phyloP scores from a whole-genome alignment of 768 basidiomycete species.

The Calocybe cyanea region DNA sequence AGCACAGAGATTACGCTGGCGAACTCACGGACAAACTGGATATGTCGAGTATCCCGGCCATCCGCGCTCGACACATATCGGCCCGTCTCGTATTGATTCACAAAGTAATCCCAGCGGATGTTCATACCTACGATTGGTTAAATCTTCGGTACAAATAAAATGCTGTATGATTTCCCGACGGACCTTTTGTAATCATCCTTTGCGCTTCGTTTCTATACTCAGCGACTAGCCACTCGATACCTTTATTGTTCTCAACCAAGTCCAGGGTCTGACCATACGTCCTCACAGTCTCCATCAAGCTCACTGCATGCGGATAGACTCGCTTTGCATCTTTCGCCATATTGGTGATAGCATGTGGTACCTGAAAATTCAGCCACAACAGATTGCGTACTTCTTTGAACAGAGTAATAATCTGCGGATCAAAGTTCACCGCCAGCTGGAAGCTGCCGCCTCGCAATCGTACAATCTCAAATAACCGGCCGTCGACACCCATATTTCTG shows the following conservation, averaged over 20 bases:
- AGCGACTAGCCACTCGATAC: slow-evolving; percentile 91
- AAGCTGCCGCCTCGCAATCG: slow-evolving; percentile 67
- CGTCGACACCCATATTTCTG: slow-evolving; percentile 87
- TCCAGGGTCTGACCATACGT: slow-evolving; percentile 96
- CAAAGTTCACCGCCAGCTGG: slow-evolving; percentile 95
- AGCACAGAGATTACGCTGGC: slow-evolving; percentile 89
- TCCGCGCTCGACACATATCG: slow-evolving; percentile 74
- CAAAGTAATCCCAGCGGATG: slow-evolving; percentile 95
- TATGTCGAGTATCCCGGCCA: slow-evolving; percentile 80
- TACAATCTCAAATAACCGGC: slow-evolving; percentile 90
- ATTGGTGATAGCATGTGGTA: slow-evolving; percentile 91
- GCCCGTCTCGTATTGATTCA: slow-evolving; percentile 87
- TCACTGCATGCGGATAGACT: slow-evolving; percentile 97
- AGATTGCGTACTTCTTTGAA: slow-evolving; percentile 98
- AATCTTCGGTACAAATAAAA: background rate
- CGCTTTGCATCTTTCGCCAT: slow-evolving; percentile 99
- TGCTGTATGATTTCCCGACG: slow-evolving; percentile 18
- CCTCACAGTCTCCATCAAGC: slow-evolving; percentile 97
- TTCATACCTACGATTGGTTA: slow-evolving; percentile 68
- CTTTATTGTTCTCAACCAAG: slow-evolving; percentile 85
- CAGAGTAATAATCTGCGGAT: slow-evolving; percentile 95
- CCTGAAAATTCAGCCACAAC: slow-evolving; percentile 93
- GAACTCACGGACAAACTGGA: slow-evolving; percentile 93
- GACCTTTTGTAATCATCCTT: slow-evolving; percentile 88
- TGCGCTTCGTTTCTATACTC: slow-evolving; percentile 93